Conservation (phyloP, 177 flowering plant species). For the Vitis hybrid region DNA sequence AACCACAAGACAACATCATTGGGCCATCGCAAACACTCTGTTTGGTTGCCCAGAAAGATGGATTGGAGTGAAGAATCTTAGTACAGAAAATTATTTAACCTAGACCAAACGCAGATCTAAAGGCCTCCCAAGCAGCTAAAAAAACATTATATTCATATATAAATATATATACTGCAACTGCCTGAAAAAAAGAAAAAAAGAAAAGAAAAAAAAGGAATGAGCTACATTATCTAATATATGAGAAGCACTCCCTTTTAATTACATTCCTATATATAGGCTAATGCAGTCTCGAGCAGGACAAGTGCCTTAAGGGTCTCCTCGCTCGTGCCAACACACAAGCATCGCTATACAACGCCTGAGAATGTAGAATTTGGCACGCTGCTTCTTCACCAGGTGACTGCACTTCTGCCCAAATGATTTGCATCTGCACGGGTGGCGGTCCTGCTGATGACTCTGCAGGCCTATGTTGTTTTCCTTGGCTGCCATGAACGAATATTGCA, state of each 20-base stretch:
- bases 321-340: conserved; percentile 56
- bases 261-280: background rate
- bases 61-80: too few species aligned
- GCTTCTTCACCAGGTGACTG: conserved; percentile 53
- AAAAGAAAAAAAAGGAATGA: background rate
- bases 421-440: conserved; percentile 33
- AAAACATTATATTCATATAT: too few species aligned
- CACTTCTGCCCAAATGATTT: conserved; percentile 52
- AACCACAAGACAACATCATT: background rate
- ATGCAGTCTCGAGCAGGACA: background rate
- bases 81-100: too few species aligned
- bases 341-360: conserved; percentile 54
- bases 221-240: background rate
- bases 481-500: conserved; percentile 7
- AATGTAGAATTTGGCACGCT: conserved; percentile 56
- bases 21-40: too few species aligned
- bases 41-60: too few species aligned
- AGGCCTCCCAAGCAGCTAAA: too few species aligned
- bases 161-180: background rate
- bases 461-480: conserved; percentile 15
- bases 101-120: too few species aligned
- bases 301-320: conserved; percentile 22
- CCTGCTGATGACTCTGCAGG: background rate
- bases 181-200: background rate
- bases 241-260: background rate